Conservation (phyloP, 1,284 basidiomycete species). For the Irpex lacteus region DNA sequence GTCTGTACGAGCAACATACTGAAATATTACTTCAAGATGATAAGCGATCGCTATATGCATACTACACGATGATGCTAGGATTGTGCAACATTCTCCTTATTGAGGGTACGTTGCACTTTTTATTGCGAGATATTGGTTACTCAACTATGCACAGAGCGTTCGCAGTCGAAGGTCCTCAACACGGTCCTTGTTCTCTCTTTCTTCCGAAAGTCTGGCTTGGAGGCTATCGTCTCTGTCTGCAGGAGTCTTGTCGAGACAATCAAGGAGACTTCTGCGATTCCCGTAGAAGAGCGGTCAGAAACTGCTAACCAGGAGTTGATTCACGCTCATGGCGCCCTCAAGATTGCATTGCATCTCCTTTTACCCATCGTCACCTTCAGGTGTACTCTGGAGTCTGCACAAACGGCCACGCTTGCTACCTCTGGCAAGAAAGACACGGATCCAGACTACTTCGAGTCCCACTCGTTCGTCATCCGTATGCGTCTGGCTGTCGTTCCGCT, state of each 20-base stretch:
- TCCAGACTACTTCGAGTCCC: slow-evolving; percentile 77
- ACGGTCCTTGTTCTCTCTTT: slow-evolving; percentile 81
- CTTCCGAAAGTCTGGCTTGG: slow-evolving; percentile 71
- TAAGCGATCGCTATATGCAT: slow-evolving; percentile 54
- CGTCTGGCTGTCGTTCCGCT: slow-evolving; percentile 73
- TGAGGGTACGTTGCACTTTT: slow-evolving; percentile 56
- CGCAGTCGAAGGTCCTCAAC: slow-evolving; percentile 72
- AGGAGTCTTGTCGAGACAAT: slow-evolving; percentile 57
- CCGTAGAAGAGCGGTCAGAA: slow-evolving; percentile 55
- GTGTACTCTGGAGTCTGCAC: slow-evolving; percentile 81
- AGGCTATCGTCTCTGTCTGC: slow-evolving; percentile 64
- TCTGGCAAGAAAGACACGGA: slow-evolving; percentile 78
- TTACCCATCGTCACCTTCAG: slow-evolving; percentile 77
- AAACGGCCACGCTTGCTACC: slow-evolving; percentile 74
- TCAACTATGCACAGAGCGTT: slow-evolving; percentile 57
- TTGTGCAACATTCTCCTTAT: slow-evolving; percentile 74
- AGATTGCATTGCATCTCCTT: slow-evolving; percentile 79
- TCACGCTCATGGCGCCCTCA: slow-evolving; percentile 79
- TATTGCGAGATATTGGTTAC: too few relatives aligned
- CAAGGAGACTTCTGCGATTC: slow-evolving; percentile 45
- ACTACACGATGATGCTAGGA: slow-evolving; percentile 78
- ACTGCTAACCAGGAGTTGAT: slow-evolving; percentile 59
- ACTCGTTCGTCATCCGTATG: slow-evolving; percentile 83
- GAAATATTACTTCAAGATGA: slow-evolving; percentile 38
- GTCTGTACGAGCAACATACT: slow-evolving; percentile 7